A percentile compares a stretch with the other conserved stretches of the same genome.
Evolutionary conservation across 495 filamentous ascomycete species (phyloP).

Genomic region (Viridothelium virens): DNA sequence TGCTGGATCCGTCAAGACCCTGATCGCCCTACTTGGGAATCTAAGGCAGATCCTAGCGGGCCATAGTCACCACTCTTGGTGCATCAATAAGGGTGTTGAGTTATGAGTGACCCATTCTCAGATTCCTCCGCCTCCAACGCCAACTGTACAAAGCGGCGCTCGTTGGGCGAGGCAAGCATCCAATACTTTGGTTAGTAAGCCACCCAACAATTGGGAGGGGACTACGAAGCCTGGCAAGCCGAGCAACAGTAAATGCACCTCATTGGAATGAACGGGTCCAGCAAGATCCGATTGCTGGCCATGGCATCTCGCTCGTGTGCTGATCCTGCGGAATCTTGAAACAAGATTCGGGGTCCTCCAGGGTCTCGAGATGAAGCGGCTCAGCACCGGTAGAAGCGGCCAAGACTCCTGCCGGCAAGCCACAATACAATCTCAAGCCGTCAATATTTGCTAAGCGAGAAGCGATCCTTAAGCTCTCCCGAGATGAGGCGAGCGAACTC

Average conservation of each 20-base stretch:
- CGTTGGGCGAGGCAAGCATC: background rate
- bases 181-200: background rate
- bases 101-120: background rate
- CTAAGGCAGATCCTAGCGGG: background rate
- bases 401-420: background rate
- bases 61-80: background rate
- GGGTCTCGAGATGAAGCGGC: background rate
- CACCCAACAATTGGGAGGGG: background rate
- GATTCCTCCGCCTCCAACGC: background rate
- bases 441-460: background rate
- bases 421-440: background rate
- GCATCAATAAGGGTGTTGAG: background rate
- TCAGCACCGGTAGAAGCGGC: background rate
- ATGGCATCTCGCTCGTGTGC: background rate
- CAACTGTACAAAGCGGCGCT: background rate
- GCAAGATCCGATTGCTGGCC: background rate
- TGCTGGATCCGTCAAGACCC: background rate
- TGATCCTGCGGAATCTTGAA: conserved; percentile 7
- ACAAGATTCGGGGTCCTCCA: background rate
- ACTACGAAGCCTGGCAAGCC: background rate
- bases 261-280: background rate
- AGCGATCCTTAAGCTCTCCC: background rate
- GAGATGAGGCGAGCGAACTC: background rate
- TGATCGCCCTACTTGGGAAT: background rate
- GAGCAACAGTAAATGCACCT: background rate